Evolutionary conservation across 495 filamentous ascomycete genomes (phyloP), one percentile per base, ranked within the genome.

Genomic region (Astrothelium macrocarpum): DNA sequence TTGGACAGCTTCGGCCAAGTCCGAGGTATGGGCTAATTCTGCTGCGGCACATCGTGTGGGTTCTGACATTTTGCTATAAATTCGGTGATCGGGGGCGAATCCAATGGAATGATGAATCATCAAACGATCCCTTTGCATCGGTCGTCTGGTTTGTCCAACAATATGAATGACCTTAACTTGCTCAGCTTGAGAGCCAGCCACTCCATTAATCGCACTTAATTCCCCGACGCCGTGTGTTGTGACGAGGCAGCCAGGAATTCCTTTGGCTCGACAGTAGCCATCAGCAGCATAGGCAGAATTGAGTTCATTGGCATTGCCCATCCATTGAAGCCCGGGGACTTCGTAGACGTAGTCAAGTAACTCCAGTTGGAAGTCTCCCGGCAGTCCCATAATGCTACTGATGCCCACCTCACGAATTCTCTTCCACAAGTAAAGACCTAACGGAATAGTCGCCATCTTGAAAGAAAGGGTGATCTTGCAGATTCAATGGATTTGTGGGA

Each of bases 21-120:
- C 71, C 23, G 49, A 9, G 49, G 29, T 16, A 3, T 56, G 23
- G 67, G 68, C 69, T 0, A 77, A 61, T 59, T 75, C 72, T 10
- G 74, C 75, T 7, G 70, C 72, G 0, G 72, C 70, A 39, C 65
- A 62, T 23, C 75, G 65, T 56, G 73, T 67, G 14, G 59, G 67
- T 53, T 63, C 65, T 2, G 73, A 71, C 32, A 71, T 67, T n/a
- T 73, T 68, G 64, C 73, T 74, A 65, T 74, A 76, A 49, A 72
- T 53, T 62, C 73, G 65, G 49, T 69, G 60, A 60, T 63, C 64
- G n/a, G 46, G 63, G 29, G 43, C 60, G 36, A 67, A 63, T 53
- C 63, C 75, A 45, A 77, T 73, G 10, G 72, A 74, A 67, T 77
- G 75, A 53, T 77, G 75, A 26, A 77, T 77, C 75, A 77, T 76